phyloP scores from a whole-genome alignment of 805 yeast species.

The Maudiozyma saulgeensis region DNA sequence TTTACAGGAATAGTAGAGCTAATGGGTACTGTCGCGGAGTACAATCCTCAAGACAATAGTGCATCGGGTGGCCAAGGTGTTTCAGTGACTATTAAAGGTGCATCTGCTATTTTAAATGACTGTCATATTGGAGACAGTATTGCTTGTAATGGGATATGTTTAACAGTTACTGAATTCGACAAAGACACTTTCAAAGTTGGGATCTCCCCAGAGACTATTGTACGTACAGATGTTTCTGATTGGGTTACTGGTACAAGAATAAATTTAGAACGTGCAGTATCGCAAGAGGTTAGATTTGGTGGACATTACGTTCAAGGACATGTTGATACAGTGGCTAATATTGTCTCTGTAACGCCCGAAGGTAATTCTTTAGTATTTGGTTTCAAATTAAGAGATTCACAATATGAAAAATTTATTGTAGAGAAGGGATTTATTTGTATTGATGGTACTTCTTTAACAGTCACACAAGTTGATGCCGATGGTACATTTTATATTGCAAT shows the following conservation, averaged over 20 bases:
- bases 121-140: slow-evolving; percentile 93
- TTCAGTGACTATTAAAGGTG: slow-evolving; percentile 55
- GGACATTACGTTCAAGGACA: slow-evolving; percentile 99
- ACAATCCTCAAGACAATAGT: slow-evolving; percentile 13
- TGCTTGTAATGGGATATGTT: slow-evolving; percentile 78
- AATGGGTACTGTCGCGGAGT: slow-evolving; percentile 45
- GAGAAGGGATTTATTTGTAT: slow-evolving; percentile 90
- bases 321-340: slow-evolving; percentile 77
- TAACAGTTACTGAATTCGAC: slow-evolving; percentile 80
- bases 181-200: slow-evolving; percentile 71
- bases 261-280: slow-evolving; percentile 86
- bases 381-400: slow-evolving; percentile 53
- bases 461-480: slow-evolving; percentile 62
- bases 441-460: slow-evolving; percentile 90
- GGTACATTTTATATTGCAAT: slow-evolving; percentile 70
- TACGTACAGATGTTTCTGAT: slow-evolving; percentile 65
- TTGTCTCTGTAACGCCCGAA: slow-evolving; percentile 46
- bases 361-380: slow-evolving; percentile 71
- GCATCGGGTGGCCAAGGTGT: slow-evolving; percentile 42
- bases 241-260: slow-evolving; percentile 53
- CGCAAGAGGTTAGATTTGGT: slow-evolving; percentile 69
- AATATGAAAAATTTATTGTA: slow-evolving; percentile 62
- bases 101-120: slow-evolving; percentile 56
- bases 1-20: slow-evolving; percentile 90
- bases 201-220: slow-evolving; percentile 82